Percentiles rank a stretch among this genome's conserved stretches.
phyloP scores from a whole-genome alignment of 2,329 filamentous ascomycete genomes.

The Fusarium sp. region DNA sequence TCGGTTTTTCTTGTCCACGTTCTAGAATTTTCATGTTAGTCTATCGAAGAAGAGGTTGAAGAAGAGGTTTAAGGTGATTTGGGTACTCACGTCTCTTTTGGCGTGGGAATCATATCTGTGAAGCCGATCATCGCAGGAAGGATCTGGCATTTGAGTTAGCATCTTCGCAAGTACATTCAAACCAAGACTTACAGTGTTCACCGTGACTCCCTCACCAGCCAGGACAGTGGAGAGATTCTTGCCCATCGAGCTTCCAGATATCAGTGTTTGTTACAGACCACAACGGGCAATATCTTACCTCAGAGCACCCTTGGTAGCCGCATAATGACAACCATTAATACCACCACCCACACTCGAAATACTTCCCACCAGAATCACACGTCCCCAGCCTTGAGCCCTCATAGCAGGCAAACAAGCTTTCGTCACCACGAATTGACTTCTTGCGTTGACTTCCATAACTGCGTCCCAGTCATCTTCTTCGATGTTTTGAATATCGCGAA shows the following conservation, averaged over 20 bases:
- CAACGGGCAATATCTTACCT: slow-evolving; percentile 3
- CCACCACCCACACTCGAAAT: slow-evolving; percentile 52
- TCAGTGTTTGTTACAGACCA: background rate
- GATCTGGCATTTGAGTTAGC: slow-evolving; percentile 22
- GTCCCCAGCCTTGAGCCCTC: slow-evolving; percentile 50
- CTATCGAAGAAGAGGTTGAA: too few species aligned
- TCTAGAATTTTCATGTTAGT: slow-evolving; percentile 17
- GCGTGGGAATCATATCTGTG: slow-evolving; percentile 53
- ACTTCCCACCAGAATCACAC: slow-evolving; percentile 51
- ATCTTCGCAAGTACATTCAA: accelerated
- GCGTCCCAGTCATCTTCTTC: slow-evolving; percentile 54
- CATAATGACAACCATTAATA: slow-evolving; percentile 54
- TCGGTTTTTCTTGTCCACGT: slow-evolving; percentile 51
- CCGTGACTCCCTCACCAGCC: slow-evolving; percentile 51
- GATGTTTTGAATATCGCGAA: slow-evolving; percentile 51
- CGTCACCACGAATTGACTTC: slow-evolving; percentile 53
- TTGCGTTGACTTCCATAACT: slow-evolving; percentile 52
- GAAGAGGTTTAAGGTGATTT: too few species aligned
- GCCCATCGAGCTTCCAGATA: slow-evolving; percentile 49
- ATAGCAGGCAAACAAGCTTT: slow-evolving; percentile 50
- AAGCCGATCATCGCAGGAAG: slow-evolving; percentile 53
- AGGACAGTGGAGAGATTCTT: slow-evolving; percentile 50
- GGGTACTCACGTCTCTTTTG: slow-evolving; percentile 46
- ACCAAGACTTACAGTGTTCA: slow-evolving; percentile 48
- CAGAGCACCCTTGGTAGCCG: slow-evolving; percentile 51